phyloP scores from a whole-genome alignment of 257 asterid genomes.

The Solanum paucissectum region DNA sequence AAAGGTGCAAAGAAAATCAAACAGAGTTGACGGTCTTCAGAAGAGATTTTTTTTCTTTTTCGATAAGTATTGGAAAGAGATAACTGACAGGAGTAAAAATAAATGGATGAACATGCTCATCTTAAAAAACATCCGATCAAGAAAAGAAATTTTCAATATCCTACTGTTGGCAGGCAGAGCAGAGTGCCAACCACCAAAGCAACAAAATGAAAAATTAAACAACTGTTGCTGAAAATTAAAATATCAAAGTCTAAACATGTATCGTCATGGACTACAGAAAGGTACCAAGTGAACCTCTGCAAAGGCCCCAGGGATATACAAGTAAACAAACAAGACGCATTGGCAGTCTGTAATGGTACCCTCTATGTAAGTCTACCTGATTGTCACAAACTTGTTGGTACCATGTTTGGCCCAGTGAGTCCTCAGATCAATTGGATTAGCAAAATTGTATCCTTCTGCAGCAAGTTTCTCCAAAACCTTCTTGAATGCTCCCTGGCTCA shows the following conservation, averaged over 20 bases:
- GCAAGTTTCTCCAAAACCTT: conserved; percentile 91
- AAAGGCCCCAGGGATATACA: conserved; percentile 50
- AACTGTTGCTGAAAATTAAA: conserved; percentile 25
- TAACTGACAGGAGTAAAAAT: not conserved
- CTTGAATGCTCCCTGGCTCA: conserved; percentile 97
- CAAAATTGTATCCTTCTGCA: conserved; percentile 59
- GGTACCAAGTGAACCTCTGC: conserved; percentile 35
- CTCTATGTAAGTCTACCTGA: conserved; percentile 44
- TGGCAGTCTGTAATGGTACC: conserved; percentile 4
- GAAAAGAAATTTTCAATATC: conserved; percentile 21
- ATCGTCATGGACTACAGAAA: conserved; percentile 16
- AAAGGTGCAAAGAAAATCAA: not conserved
- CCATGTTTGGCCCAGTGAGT: conserved; percentile 98
- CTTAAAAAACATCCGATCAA: not conserved
- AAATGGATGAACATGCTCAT: conserved; percentile 1
- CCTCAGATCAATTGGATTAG: conserved; percentile 78
- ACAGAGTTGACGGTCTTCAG: not conserved
- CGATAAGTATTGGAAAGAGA: not conserved
- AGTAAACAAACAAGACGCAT: conserved; percentile 35
- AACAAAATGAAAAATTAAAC: conserved; percentile 28
- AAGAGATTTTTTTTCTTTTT: not conserved
- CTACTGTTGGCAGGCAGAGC: conserved; percentile 29
- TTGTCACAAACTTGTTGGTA: conserved; percentile 90
- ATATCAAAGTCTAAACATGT: conserved; percentile 22
- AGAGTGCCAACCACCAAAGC: conserved; percentile 21